phyloP scores from a whole-genome alignment of 2,329 filamentous ascomycete genomes.

The Lasiodiplodia citricola region DNA sequence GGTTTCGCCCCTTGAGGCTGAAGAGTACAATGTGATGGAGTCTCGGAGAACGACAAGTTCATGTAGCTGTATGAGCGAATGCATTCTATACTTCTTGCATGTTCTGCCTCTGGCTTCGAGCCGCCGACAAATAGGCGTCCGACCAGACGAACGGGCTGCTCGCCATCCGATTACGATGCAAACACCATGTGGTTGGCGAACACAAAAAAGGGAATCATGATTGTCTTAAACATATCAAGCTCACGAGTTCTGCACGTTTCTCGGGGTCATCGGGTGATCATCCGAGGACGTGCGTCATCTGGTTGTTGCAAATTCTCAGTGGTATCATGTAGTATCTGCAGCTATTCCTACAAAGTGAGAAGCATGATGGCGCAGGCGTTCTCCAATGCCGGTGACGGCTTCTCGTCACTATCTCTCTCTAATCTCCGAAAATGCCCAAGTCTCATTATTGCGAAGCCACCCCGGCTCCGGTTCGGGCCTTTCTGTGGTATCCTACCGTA shows the following conservation, averaged over 20 bases:
- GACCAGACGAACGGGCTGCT: background rate
- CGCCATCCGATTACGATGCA: background rate
- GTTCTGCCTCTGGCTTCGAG: background rate
- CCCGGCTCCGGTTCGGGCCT: slow-evolving; percentile 1
- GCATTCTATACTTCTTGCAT: background rate
- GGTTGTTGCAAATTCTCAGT: background rate
- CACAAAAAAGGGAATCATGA: background rate
- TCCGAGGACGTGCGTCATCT: background rate
- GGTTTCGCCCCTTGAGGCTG: background rate
- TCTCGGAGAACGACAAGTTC: background rate
- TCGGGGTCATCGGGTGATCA: background rate
- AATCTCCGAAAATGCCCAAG: slow-evolving; percentile 17
- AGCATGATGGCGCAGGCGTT: background rate
- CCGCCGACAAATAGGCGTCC: background rate
- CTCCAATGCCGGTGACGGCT: slow-evolving; percentile 10
- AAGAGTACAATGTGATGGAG: background rate
- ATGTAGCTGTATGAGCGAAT: background rate
- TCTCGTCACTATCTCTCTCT: slow-evolving; percentile 8
- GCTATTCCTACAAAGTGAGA: slow-evolving; percentile 12
- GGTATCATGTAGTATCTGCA: slow-evolving; percentile 12
- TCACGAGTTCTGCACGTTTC: background rate
- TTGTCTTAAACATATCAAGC: background rate
- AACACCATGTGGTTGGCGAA: background rate
- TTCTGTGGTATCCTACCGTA: slow-evolving; percentile 18
- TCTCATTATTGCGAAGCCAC: slow-evolving; percentile 18